Percentiles rank a stretch among this genome's conserved stretches.
These are phyloP conservation scores for Solanum sitiens DNA, from an alignment of 257 asterid genomes.

Conservation along the genomic window DNA sequence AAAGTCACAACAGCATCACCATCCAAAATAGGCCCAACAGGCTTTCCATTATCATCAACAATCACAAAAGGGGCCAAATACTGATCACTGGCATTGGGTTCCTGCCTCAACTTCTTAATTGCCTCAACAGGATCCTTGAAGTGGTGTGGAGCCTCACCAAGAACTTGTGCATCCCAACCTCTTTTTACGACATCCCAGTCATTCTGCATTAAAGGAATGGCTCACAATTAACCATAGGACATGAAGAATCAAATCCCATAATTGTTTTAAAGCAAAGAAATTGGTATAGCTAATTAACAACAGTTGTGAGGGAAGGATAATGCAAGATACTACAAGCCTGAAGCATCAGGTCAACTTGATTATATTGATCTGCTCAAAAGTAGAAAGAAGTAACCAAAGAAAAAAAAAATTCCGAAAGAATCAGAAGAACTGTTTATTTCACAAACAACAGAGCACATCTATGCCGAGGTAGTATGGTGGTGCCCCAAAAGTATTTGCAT, in stretches of 20 bases:
- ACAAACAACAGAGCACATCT: not conserved
- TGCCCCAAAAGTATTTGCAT: not conserved
- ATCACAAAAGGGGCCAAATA: slow-evolving; percentile 88
- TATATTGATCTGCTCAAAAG: not conserved
- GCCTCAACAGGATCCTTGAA: slow-evolving; percentile 70
- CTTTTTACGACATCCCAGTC: slow-evolving; percentile 92
- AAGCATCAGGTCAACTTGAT: not conserved
- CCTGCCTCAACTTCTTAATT: slow-evolving; percentile 75
- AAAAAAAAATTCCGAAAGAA: not conserved
- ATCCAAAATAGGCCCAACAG: slow-evolving; percentile 88
- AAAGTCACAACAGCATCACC: slow-evolving; percentile 95
- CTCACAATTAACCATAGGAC: not conserved
- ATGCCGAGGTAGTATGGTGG: not conserved
- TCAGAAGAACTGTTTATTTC: not conserved
- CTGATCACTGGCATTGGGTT: slow-evolving; percentile 59
- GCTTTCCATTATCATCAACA: slow-evolving; percentile 70
- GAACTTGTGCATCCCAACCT: slow-evolving; percentile 99
- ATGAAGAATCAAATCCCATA: slow-evolving; percentile 1
- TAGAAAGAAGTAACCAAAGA: not conserved
- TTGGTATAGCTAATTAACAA: not conserved
- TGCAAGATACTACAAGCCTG: not conserved
- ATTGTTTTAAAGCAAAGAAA: not conserved
- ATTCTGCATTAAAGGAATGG: slow-evolving; percentile 33
- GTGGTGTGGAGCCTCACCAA: slow-evolving; percentile 92
- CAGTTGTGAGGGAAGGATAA: not conserved